Percentiles rank a stretch among this genome's conserved stretches.
phyloP scores from a whole-genome alignment of 495 filamentous ascomycete species.

The Hyaloscypha finlandica region DNA sequence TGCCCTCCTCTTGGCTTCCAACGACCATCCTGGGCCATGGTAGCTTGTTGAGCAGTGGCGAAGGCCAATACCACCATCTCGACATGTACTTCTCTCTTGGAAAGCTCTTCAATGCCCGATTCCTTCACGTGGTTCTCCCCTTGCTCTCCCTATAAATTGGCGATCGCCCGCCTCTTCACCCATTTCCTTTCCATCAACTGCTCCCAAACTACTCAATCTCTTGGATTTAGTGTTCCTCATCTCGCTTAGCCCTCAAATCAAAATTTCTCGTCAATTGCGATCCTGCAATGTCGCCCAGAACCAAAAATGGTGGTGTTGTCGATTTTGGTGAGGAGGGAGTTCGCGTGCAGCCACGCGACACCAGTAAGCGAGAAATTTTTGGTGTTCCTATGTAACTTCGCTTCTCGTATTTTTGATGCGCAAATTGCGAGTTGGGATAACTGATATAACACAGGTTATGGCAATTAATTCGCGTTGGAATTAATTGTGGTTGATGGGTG shows the following conservation, averaged over 20 bases:
- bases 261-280: not conserved
- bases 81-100: no score
- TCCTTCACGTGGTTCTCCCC: not conserved
- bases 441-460: not conserved
- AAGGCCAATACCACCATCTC: no score
- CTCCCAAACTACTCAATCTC: conserved; percentile 5
- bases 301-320: not conserved
- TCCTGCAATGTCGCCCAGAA: conserved; percentile 3
- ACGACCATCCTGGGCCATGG: no score
- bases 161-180: not conserved
- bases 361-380: conserved; percentile 6
- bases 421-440: conserved; percentile 6
- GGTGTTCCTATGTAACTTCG: not conserved
- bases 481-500: not conserved
- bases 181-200: not conserved
- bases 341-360: not conserved
- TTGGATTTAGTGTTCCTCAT: not conserved
- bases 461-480: not conserved
- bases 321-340: conserved; percentile 2
- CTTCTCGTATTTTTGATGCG: not conserved
- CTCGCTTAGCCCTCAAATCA: conserved; percentile 7
- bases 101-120: not conserved
- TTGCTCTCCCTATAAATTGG: not conserved
- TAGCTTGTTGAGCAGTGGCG: no score
- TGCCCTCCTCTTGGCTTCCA: not conserved